Percentiles rank a stretch among this genome's conserved stretches.
phyloP scores from a whole-genome alignment of 176 grass and related monocot genomes.

The Hordeum marinum region DNA sequence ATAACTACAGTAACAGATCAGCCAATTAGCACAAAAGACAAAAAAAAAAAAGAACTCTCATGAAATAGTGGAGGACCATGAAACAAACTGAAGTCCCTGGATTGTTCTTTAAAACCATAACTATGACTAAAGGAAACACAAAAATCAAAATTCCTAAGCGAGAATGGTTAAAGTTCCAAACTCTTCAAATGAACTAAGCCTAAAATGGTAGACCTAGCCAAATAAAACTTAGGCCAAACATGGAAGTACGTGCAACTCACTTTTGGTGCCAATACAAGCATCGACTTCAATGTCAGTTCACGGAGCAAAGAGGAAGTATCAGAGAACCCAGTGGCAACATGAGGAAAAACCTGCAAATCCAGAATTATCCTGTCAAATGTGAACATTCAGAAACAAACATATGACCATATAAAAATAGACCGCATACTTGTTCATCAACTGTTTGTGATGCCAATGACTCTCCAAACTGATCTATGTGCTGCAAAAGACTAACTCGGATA shows the following conservation, averaged over 20 bases:
- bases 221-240: constrained; percentile 5
- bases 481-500: constrained; percentile 95
- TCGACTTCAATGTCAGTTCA: constrained; percentile 92
- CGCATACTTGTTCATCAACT: constrained; percentile 94
- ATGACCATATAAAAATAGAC: constrained; percentile 5
- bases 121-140: background rate
- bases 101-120: constrained; percentile 6
- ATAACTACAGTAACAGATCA: constrained; percentile 66
- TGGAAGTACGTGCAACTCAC: constrained; percentile 39
- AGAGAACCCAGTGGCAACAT: constrained; percentile 97
- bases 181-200: background rate
- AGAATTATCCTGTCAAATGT: constrained; percentile 21
- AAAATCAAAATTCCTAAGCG: background rate
- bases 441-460: constrained; percentile 85
- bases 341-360: constrained; percentile 77
- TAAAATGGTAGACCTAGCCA: background rate
- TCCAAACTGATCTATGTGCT: constrained; percentile 98
- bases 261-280: constrained; percentile 97
- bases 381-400: constrained; percentile 12
- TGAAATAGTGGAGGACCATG: background rate
- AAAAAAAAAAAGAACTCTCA: background rate
- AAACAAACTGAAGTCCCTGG: background rate
- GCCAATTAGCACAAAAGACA: constrained; percentile 14
- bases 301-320: constrained; percentile 90
- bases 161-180: background rate